These are phyloP conservation scores for Plantago elongata DNA, from an alignment of 257 asterid genomes.

Conservation along the genomic window DNA sequence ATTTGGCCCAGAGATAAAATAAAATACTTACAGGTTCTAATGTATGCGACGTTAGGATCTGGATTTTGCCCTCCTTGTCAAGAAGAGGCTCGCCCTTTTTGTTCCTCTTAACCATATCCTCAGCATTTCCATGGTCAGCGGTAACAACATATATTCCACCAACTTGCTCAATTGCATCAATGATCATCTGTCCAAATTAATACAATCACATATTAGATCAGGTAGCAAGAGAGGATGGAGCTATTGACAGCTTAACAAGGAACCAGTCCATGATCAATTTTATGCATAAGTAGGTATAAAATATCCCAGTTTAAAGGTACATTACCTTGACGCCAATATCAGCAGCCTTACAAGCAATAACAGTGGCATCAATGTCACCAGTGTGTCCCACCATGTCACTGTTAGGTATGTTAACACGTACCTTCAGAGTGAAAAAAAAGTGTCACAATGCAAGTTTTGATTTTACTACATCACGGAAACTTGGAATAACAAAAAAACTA, in stretches of 20 bases:
- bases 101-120: conserved; percentile 97
- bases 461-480: background rate
- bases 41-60: conserved; percentile 90
- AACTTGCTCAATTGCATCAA: conserved; percentile 86
- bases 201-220: background rate
- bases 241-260: too few relatives aligned
- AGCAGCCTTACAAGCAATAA: conserved; percentile 92
- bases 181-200: conserved; percentile 52
- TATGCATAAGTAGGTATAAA: too few relatives aligned
- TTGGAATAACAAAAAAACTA: background rate
- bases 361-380: conserved; percentile 87
- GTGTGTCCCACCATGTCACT: conserved; percentile 99
- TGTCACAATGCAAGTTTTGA: background rate
- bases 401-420: conserved; percentile 86
- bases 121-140: conserved; percentile 98
- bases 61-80: conserved; percentile 82
- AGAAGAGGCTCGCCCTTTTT: conserved; percentile 91
- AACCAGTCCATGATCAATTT: too few relatives aligned
- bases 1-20: background rate
- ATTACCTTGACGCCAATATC: conserved; percentile 92
- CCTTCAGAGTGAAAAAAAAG: conserved; percentile 33
- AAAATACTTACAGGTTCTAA: conserved; percentile 67
- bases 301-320: background rate
- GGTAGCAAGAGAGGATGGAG: background rate
- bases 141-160: conserved; percentile 93